Evolutionary conservation across 2,329 filamentous ascomycete genomes (phyloP).

Genomic region (Trichocomaceae sp.): DNA sequence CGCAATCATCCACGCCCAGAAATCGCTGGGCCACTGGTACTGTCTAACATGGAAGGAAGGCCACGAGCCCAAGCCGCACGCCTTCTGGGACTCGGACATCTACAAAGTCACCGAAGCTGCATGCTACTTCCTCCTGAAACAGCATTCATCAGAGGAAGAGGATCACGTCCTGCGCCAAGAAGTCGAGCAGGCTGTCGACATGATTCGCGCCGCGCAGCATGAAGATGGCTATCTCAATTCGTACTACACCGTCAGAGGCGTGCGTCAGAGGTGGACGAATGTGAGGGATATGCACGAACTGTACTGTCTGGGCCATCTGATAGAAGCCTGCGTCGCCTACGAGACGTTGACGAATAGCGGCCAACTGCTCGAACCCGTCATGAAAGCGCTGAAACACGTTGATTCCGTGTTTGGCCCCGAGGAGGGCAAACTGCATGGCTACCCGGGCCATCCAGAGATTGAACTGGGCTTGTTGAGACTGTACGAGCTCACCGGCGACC

Average conservation of each 20-base stretch:
- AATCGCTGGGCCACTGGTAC: constrained; percentile 16
- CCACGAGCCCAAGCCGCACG: constrained; percentile 40
- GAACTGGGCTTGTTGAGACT: constrained; percentile 46
- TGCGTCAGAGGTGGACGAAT: constrained; percentile 51
- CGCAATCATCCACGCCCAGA: constrained; percentile 19
- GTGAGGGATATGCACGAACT: constrained; percentile 57
- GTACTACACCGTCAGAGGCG: constrained; percentile 56
- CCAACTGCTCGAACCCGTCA: constrained; percentile 46
- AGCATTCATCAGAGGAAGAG: constrained; percentile 27
- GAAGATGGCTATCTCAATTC: constrained; percentile 58
- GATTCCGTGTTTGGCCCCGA: constrained; percentile 47
- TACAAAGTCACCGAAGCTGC: constrained; percentile 59
- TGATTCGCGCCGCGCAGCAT: constrained; percentile 53
- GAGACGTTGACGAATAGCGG: constrained; percentile 47
- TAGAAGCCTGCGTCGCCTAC: constrained; percentile 56
- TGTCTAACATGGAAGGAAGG: constrained; percentile 19
- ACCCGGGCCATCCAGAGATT: constrained; percentile 55
- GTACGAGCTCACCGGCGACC: constrained; percentile 35
- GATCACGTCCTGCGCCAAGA: constrained; percentile 38
- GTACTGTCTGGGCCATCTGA: constrained; percentile 51
- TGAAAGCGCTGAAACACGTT: constrained; percentile 51
- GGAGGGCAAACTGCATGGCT: constrained; percentile 48
- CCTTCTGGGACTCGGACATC: constrained; percentile 55
- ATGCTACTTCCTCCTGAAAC: constrained; percentile 48
- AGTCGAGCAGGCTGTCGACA: constrained; percentile 51